Percentiles rank a stretch among this genome's conserved stretches.
phyloP scores from a whole-genome alignment of 2,329 filamentous ascomycete species.

The Calonectria pseudoturangicola region DNA sequence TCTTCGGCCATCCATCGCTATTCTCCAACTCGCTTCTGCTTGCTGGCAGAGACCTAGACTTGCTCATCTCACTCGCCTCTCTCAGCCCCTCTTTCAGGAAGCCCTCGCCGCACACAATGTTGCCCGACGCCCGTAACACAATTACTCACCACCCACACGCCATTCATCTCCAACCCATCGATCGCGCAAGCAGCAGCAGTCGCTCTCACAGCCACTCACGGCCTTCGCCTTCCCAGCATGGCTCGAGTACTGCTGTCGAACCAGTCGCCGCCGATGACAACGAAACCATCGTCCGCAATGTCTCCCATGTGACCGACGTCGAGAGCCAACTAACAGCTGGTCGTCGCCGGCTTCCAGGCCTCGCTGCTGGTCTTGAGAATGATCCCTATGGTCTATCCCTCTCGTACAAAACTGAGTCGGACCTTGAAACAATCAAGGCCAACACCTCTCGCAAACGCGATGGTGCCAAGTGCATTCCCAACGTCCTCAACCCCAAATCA shows the following conservation, averaged over 20 bases:
- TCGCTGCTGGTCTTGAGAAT: constrained; percentile 72
- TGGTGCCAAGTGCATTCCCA: constrained; percentile 56
- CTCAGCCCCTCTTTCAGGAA: constrained; percentile 16
- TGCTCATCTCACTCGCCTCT: constrained; percentile 27
- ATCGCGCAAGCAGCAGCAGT: constrained; percentile 52
- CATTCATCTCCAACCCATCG: constrained; percentile 63
- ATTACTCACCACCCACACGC: constrained; percentile 67
- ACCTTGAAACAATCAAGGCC: constrained; percentile 85
- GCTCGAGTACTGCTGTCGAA: constrained; percentile 69
- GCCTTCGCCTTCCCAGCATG: constrained; percentile 56
- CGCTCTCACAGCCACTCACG: constrained; percentile 47
- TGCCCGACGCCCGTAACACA: constrained; percentile 63
- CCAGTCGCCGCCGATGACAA: constrained; percentile 59
- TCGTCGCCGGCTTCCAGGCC: constrained; percentile 70
- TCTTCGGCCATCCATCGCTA: background rate
- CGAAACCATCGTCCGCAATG: constrained; percentile 66
- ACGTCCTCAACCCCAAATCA: constrained; percentile 51
- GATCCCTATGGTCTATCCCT: constrained; percentile 89
- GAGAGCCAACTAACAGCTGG: constrained; percentile 67
- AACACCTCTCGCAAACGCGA: constrained; percentile 87
- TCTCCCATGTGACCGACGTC: constrained; percentile 64
- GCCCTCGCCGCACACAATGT: constrained; percentile 58
- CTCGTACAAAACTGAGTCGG: constrained; percentile 84
- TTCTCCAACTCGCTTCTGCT: background rate
- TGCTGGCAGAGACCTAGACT: background rate